Evolutionary conservation across 179 eudicot species (phyloP), one percentile per base, ranked within the genome.

Genomic region (Corrigiola litoralis): DNA sequence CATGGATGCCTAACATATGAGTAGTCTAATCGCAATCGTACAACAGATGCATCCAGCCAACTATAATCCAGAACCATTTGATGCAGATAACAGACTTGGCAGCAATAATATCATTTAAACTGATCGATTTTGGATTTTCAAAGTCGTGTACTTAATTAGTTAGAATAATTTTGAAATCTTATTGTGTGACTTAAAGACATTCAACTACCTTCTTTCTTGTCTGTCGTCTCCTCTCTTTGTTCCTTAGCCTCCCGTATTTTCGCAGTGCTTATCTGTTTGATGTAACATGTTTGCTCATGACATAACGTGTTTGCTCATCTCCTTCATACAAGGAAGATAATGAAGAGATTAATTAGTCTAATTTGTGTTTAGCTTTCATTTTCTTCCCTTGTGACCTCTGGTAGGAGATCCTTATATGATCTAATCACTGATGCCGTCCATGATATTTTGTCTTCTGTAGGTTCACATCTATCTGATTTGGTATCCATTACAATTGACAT

Each of bases 241-340:
- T 45, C 27, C 33, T 49, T 64, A 37, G 44, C 36, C 27, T 17
- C 14, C 5, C n/a, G 34, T 36, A 40, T 53, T 29, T 51, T 21
- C 42, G 32, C 36, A 16, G 13, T 42, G 36, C n/a, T 45, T 47
- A 67, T 57, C 42, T 50, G 56, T 44, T 48, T 69, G 61, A 69
- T 69, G 73, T 69, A 61, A 69, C 73, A 61, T 52, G 67, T 69
- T 69, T 38, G 41, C 16, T 50, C 68, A 54, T 62, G 56, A 70
- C 68, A 62, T 52, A 41, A 69, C 66, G 52, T 69, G 52, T 23
- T 69, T 60, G 44, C 9, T 60, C 25, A 28, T 27, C 51, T 45
- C 25, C 7, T 29, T 11, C 8, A 6, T 12, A 4, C 13, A n/a
- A 14, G 52, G 42, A 36, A 18, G 41, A 27, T 5, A 52, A 28